Percentiles rank a stretch among this genome's conserved stretches.
Conservation (phyloP, 192 early-diverging fungal species). For the Lobosporangium transversale region DNA sequence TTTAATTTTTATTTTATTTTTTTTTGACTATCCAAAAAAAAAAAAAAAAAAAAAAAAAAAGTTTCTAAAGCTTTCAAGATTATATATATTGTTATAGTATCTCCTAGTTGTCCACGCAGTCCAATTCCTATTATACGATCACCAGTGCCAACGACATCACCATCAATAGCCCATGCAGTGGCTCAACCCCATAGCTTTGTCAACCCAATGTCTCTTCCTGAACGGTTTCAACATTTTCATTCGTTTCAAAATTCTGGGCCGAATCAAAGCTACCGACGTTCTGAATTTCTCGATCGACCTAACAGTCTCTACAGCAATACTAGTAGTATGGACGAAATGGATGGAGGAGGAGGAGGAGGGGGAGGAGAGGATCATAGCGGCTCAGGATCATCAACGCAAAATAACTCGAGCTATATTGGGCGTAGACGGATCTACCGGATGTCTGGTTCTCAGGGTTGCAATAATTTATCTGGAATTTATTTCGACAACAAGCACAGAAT, state of each 20-base stretch:
- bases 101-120: slow-evolving; percentile 21
- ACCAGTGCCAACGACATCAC: slow-evolving; percentile 37
- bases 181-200: slow-evolving; percentile 26
- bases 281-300: slow-evolving; percentile 28
- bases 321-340: slow-evolving; percentile 44
- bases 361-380: slow-evolving; percentile 31
- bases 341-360: slow-evolving; percentile 36
- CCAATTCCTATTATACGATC: slow-evolving; percentile 48
- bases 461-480: slow-evolving; percentile 7
- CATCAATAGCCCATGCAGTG: slow-evolving; percentile 29
- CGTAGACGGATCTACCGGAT: slow-evolving; percentile 11
- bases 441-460: slow-evolving; percentile 5
- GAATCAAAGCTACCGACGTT: background rate
- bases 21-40: too few species aligned
- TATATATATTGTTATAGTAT: slow-evolving; percentile 18
- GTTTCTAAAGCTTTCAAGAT: background rate
- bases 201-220: slow-evolving; percentile 36
- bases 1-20: background rate
- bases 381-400: slow-evolving; percentile 20
- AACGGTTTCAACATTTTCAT: slow-evolving; percentile 49
- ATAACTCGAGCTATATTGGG: slow-evolving; percentile 15
- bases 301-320: slow-evolving; percentile 42
- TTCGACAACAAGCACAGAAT: background rate
- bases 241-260: slow-evolving; percentile 19
- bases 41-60: background rate